Conservation (phyloP, 768 basidiomycete genomes). For the Mycena albidolilacea region DNA sequence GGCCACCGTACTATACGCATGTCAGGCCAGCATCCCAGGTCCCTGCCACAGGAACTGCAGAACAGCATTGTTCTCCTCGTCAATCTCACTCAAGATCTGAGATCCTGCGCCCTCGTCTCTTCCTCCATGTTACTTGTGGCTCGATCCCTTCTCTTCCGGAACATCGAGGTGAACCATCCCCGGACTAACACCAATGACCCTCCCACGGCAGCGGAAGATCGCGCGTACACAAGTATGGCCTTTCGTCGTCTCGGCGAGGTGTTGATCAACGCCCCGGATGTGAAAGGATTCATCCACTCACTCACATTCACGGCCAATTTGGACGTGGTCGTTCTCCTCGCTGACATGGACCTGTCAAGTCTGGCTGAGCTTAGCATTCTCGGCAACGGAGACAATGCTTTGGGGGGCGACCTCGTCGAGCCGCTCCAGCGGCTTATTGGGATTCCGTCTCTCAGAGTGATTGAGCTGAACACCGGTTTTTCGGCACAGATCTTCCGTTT, state of each 20-base stretch:
- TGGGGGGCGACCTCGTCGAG: not conserved
- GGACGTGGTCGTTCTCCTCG: not conserved
- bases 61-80: not conserved
- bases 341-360: not conserved
- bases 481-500: not conserved
- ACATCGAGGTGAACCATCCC: not conserved
- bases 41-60: not conserved
- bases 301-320: not conserved
- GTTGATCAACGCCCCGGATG: not conserved
- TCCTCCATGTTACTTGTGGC: not conserved
- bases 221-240: not conserved
- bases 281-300: not conserved
- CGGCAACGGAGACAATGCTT: not conserved
- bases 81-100: not conserved
- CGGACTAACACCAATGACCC: not conserved
- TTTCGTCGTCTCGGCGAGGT: not conserved
- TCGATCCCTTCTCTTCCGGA: not conserved
- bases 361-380: not conserved
- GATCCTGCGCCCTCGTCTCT: not conserved
- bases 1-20: too few species aligned
- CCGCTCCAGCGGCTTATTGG: not conserved
- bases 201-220: not conserved
- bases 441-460: not conserved
- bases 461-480: not conserved
- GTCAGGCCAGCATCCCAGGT: too few species aligned